Evolutionary conservation across 306 rosid genomes (phyloP), one percentile per base, ranked within the genome.

Genomic region (Medicago ruthenica): DNA sequence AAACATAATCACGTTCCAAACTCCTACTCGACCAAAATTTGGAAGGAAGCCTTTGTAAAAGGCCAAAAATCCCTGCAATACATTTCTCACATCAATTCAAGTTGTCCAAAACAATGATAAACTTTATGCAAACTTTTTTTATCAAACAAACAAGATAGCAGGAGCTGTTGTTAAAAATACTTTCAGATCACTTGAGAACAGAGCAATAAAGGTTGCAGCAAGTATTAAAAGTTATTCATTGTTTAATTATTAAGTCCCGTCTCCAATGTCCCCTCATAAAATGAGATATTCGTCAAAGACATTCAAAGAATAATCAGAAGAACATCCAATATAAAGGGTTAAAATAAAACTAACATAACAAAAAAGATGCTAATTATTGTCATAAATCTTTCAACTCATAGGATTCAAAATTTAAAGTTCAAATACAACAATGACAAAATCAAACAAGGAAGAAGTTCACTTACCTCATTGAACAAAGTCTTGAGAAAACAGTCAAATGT

Each of bases 21-120:
- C 81, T 81, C 99, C 99, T 45, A 92, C 83, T 83, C 99, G 93
- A 55, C 80, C 83, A 71, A 96, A 90, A 83, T 92, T 96, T 47
- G 97, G 96, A 77, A 89, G 81, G 81, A 96, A 96, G 74, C 99
- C 99, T 85, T 96, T 96, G 68, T 96, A 96, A 71, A 96, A 96
- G 87, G 99, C 99, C 34, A 82, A 73, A 80, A 91, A 71, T 70
- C 99, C 99, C 99, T 96, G 98, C 86, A 81, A 63, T 60, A 85
- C 57, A 73, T 53, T 74, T 45, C 55, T 66, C 67, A 57, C 66
- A 64, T 65, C 18, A 81, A 70, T 73, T 69, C 45, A 41, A 41
- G 71, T 68, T 64, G 75, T 27, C 48, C 50, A 37, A 18, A 54
- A 42, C 41, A 42, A 61, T 40, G 70, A 42, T 50, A 45, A 81